Evolutionary conservation across 768 basidiomycete genomes (phyloP).

Genomic region (Podaxis rugospora): DNA sequence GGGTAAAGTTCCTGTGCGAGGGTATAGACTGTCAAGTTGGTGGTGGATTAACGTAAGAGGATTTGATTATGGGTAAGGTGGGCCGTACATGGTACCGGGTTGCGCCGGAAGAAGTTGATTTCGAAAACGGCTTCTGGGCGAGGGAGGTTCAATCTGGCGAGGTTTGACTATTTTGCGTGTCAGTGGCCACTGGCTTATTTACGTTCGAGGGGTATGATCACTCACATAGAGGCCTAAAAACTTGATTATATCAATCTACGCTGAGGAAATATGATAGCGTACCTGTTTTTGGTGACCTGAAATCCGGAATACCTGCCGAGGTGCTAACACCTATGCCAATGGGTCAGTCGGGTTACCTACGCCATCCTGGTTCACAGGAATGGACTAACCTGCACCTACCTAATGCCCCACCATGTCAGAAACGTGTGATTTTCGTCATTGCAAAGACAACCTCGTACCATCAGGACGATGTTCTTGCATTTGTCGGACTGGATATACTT

Average conservation of each 20-base stretch:
- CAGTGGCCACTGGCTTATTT: background rate
- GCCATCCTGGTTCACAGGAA: background rate
- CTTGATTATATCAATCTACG: background rate
- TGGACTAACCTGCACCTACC: constrained; percentile 62
- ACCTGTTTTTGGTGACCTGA: constrained; percentile 84
- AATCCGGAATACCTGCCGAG: constrained; percentile 85
- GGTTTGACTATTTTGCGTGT: constrained; percentile 54
- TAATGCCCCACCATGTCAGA: constrained; percentile 20
- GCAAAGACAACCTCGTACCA: constrained; percentile 43
- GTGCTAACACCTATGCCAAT: constrained; percentile 61
- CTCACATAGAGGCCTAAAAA: constrained; percentile 50
- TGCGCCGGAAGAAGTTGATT: constrained; percentile 75
- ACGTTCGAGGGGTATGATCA: background rate
- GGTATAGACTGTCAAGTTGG: constrained; percentile 62
- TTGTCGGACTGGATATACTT: constrained; percentile 64
- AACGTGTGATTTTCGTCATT: constrained; percentile 1
- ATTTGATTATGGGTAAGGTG: background rate
- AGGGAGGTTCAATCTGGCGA: constrained; percentile 75
- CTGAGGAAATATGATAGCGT: constrained; percentile 16
- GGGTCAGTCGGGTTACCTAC: background rate
- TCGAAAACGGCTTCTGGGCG: constrained; percentile 96
- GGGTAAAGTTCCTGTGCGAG: constrained; percentile 94
- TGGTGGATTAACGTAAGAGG: background rate
- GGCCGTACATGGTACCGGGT: constrained; percentile 73
- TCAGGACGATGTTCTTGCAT: constrained; percentile 67